Evolutionary conservation across 2,329 filamentous ascomycete genomes (phyloP), one percentile per base, ranked within the genome.

Genomic region (Diplodia intermedia): DNA sequence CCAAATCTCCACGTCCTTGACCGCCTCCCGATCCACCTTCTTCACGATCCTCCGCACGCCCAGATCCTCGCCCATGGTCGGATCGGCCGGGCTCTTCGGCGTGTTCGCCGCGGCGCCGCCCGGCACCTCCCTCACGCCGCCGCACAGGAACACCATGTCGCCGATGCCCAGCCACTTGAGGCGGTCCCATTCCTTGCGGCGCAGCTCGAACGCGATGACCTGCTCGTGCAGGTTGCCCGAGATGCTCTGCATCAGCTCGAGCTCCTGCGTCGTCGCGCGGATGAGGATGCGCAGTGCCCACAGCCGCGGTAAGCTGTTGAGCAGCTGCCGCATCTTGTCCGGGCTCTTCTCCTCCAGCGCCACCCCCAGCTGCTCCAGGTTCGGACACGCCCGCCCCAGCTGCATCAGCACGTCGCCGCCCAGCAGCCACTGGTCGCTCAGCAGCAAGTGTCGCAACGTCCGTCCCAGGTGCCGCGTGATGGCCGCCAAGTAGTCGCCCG

Each of bases 341-440:
- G 77, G 67, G 79, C 70, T 85, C 76, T 68, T 87, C 82, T 88
- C 86, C 85, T 82, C 78, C 18, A 85, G 79, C 8, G 85, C 82
- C 26, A 88, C 76, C 31, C 82, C 86, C 1, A 90, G 77, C 71
- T 90, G 86, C 69, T 88, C 86, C 15, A 89, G 77, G 65, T 88
- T 82, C 0, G 87, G 86, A 68, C 86, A 87, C 11, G 77, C 77
- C 61, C 84, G 82, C 38, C 86, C 83, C 7, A 89, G 76, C 8
- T 82, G 81, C 38, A 80, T 81, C 9, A 89, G 76, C 4, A 84
- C 79, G 1, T 79, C 74, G 2, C 81, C 78, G 18, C 82, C 81
- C 2, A 89, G 79, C 20, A 81, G 77, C 86, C 86, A 89, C 53
- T 82, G 79, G 40, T 87, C 82, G 2, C 83, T 82, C 4, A 90